These are phyloP conservation scores for Gremmenia infestans DNA, from an alignment of 2,329 filamentous ascomycete genomes.

Conservation along the genomic window DNA sequence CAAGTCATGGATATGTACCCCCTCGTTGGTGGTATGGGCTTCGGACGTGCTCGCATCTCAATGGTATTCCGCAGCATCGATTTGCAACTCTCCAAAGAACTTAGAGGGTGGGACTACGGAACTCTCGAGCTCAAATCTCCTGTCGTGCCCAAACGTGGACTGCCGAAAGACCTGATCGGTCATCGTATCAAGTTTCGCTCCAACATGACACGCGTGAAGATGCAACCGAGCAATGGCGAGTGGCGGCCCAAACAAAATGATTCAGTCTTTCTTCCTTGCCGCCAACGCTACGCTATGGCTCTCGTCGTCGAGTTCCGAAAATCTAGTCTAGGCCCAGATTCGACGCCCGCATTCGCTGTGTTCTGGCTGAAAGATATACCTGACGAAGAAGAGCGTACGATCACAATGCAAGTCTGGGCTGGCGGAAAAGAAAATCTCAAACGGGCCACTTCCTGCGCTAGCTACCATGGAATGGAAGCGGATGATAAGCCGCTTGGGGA, in stretches of 20 bases:
- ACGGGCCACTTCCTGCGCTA: constrained; percentile 44
- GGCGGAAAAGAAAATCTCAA: constrained; percentile 47
- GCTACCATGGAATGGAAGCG: constrained; percentile 35
- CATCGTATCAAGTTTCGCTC: constrained; percentile 52
- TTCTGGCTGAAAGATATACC: constrained; percentile 66
- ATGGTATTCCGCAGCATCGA: constrained; percentile 69
- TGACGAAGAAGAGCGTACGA: constrained; percentile 58
- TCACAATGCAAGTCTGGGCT: constrained; percentile 61
- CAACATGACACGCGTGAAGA: constrained; percentile 53
- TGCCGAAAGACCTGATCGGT: constrained; percentile 43
- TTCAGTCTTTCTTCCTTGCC: constrained; percentile 48
- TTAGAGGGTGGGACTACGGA: constrained; percentile 67
- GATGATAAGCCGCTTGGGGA: constrained; percentile 52
- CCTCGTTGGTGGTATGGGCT: constrained; percentile 66
- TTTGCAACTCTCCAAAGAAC: constrained; percentile 51
- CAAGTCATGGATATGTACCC: constrained; percentile 65
- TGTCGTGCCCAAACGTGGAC: constrained; percentile 40
- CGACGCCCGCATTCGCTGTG: constrained; percentile 56
- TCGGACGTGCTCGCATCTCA: constrained; percentile 62
- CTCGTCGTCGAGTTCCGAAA: constrained; percentile 56
- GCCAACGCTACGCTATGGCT: constrained; percentile 54
- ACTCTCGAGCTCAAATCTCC: constrained; percentile 59
- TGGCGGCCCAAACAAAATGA: constrained; percentile 48
- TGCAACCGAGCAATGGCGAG: constrained; percentile 35
- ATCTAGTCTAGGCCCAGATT: constrained; percentile 47